Percentiles rank a stretch among this genome's conserved stretches.
Evolutionary conservation across 495 filamentous ascomycete species (phyloP).

Genomic region (Peziza echinospora): DNA sequence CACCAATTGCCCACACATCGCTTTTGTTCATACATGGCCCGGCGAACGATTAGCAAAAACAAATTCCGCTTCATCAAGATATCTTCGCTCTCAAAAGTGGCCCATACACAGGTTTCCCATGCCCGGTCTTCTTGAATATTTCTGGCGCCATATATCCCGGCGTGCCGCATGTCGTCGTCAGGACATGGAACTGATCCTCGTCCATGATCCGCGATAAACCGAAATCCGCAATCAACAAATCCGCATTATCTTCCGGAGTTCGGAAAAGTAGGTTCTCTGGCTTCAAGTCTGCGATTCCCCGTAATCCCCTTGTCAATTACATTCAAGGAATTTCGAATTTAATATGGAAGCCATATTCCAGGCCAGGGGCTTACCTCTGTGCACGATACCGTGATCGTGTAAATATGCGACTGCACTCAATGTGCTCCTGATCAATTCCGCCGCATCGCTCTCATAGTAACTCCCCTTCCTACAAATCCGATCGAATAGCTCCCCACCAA

Average conservation of each 20-base stretch:
- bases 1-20: slow-evolving; percentile 61
- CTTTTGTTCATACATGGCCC: too few relatives aligned
- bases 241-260: slow-evolving; percentile 61
- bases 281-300: slow-evolving; percentile 30
- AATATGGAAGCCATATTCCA: not conserved
- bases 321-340: slow-evolving; percentile 3
- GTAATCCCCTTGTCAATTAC: too few relatives aligned
- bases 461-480: slow-evolving; percentile 95
- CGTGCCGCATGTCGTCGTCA: slow-evolving; percentile 93
- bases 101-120: slow-evolving; percentile 64
- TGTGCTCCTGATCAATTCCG: slow-evolving; percentile 81
- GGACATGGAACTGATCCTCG: slow-evolving; percentile 92
- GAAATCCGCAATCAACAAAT: slow-evolving; percentile 92
- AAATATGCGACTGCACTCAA: slow-evolving; percentile 95
- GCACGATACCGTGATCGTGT: slow-evolving; percentile 95
- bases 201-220: slow-evolving; percentile 92
- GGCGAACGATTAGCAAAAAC: too few relatives aligned
- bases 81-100: too few relatives aligned
- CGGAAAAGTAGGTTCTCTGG: slow-evolving; percentile 63
- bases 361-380: slow-evolving; percentile 49
- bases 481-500: slow-evolving; percentile 93
- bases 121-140: slow-evolving; percentile 59
- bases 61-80: too few relatives aligned
- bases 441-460: slow-evolving; percentile 94
- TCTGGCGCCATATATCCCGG: slow-evolving; percentile 89